These are phyloP conservation scores for Hyaloscypha finlandica DNA, from an alignment of 495 filamentous ascomycete genomes.

Conservation along the genomic window DNA sequence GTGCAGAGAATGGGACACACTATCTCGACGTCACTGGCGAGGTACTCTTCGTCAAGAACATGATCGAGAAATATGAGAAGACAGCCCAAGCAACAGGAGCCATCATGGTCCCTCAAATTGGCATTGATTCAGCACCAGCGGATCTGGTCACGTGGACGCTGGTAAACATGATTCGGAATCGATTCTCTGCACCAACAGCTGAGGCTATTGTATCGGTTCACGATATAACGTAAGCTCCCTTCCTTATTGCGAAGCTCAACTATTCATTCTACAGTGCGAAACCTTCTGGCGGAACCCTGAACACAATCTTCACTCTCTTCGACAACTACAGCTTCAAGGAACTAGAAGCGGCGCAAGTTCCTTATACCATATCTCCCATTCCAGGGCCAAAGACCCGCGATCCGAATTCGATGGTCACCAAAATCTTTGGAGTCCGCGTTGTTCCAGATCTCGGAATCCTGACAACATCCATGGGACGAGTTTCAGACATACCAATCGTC, in stretches of 20 bases:
- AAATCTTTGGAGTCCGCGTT: slow-evolving; percentile 60
- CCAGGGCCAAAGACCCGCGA: slow-evolving; percentile 40
- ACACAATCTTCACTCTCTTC: slow-evolving; percentile 63
- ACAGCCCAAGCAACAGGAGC: slow-evolving; percentile 73
- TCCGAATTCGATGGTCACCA: slow-evolving; percentile 38
- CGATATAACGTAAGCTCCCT: slow-evolving; percentile 53
- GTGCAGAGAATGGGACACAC: slow-evolving; percentile 83
- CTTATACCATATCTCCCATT: slow-evolving; percentile 69
- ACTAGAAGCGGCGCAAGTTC: slow-evolving; percentile 53
- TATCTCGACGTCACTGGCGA: slow-evolving; percentile 93
- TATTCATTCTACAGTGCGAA: slow-evolving; percentile 39
- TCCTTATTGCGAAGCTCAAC: background rate
- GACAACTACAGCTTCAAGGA: slow-evolving; percentile 62
- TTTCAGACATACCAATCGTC: slow-evolving; percentile 67
- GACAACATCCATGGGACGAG: slow-evolving; percentile 58
- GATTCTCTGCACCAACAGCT: slow-evolving; percentile 52
- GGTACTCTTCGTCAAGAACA: slow-evolving; percentile 73
- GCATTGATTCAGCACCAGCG: slow-evolving; percentile 81
- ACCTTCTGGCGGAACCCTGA: slow-evolving; percentile 74
- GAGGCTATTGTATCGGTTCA: slow-evolving; percentile 65
- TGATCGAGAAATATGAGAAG: slow-evolving; percentile 79
- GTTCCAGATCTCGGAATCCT: slow-evolving; percentile 69
- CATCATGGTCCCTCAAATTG: slow-evolving; percentile 84
- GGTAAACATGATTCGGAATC: slow-evolving; percentile 62
- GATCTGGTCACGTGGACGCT: slow-evolving; percentile 78